Conservation (phyloP, 1,284 basidiomycete genomes). For the Rhizoctonia solani region DNA sequence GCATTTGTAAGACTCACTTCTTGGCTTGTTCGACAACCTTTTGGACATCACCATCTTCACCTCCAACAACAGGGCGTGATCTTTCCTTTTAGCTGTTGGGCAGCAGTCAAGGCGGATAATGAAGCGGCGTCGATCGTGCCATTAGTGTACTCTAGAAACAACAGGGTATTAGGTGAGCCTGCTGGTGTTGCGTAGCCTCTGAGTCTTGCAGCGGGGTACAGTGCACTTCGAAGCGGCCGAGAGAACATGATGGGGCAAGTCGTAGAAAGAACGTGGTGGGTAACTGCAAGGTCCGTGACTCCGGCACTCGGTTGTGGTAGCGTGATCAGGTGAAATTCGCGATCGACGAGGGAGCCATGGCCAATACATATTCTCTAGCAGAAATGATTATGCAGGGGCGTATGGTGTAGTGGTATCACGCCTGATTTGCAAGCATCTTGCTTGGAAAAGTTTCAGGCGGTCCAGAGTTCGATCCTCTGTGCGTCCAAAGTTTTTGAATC, state of each 20-base stretch:
- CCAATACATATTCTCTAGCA: neutral
- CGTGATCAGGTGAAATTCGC: conserved; percentile 15
- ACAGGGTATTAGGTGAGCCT: conserved; percentile 62
- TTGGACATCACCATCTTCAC: conserved; percentile 71
- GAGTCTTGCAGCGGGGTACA: neutral
- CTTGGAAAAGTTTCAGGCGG: conserved; percentile 14
- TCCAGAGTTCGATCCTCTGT: conserved; percentile 31
- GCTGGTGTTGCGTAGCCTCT: conserved; percentile 6
- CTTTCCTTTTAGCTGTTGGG: conserved; percentile 80
- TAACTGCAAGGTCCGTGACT: neutral
- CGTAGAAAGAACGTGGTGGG: neutral
- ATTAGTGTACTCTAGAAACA: conserved; percentile 86
- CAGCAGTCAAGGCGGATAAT: conserved; percentile 90
- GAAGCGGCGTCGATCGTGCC: conserved; percentile 83
- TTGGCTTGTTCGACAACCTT: conserved; percentile 74
- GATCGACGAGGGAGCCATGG: neutral
- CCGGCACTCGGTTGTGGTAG: conserved; percentile 19
- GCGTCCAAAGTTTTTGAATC: conserved; percentile 20
- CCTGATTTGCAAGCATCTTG: conserved; percentile 17
- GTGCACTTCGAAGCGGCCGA: neutral
- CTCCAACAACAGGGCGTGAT: conserved; percentile 82
- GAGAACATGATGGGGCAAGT: conserved; percentile 4
- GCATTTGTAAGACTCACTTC: conserved; percentile 67
- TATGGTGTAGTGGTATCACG: conserved; percentile 34
- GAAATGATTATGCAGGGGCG: neutral